A percentile compares a stretch with the other conserved stretches of the same genome.
Conservation (phyloP, 2,329 filamentous ascomycete species). For the Colletotrichum sp. region DNA sequence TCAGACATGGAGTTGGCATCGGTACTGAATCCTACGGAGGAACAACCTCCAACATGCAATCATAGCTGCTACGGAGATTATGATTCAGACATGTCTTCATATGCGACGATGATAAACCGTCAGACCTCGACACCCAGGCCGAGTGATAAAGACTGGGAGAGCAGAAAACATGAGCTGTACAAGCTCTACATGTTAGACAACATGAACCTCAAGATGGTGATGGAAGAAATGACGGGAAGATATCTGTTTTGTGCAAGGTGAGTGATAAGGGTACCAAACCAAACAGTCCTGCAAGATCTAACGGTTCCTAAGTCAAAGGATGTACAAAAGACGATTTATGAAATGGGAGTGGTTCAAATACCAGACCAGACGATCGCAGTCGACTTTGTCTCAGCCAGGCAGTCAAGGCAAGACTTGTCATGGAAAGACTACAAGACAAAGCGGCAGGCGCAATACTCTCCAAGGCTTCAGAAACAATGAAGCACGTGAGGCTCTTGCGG, state of each 20-base stretch:
- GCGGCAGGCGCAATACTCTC: rapidly evolving
- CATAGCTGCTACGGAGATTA: rapidly evolving
- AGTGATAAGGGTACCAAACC: rapidly evolving
- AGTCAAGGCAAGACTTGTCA: background rate
- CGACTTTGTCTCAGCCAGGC: background rate
- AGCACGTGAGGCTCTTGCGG: background rate
- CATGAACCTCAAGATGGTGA: background rate
- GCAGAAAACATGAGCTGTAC: background rate
- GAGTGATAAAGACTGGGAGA: background rate
- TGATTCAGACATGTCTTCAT: rapidly evolving
- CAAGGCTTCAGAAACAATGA: background rate
- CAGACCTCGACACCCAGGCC: background rate
- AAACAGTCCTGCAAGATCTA: rapidly evolving
- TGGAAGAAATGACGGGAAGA: background rate
- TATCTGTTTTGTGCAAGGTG: background rate
- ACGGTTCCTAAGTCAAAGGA: background rate
- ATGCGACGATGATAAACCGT: background rate
- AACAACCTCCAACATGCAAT: background rate
- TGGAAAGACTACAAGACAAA: background rate
- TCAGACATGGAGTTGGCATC: background rate
- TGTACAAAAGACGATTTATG: background rate
- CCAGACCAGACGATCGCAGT: background rate
- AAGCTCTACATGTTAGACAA: background rate
- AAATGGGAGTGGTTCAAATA: background rate
- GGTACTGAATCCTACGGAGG: background rate